Evolutionary conservation across 2,329 filamentous ascomycete genomes (phyloP).

Genomic region (Nigrospora oryzae): DNA sequence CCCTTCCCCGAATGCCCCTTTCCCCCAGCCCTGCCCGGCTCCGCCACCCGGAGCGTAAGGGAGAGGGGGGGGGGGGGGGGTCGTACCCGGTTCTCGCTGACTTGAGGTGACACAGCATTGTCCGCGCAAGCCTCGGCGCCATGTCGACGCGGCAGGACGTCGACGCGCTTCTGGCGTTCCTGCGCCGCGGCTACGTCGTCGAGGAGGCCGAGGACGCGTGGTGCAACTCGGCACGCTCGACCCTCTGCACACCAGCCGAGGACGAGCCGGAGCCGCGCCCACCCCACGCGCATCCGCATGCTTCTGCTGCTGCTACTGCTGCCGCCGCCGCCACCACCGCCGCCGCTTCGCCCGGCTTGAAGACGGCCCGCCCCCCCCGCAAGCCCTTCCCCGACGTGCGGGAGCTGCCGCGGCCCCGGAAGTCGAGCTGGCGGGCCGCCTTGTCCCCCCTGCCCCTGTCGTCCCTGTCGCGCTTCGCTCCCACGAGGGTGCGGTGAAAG

Average conservation of each 20-base stretch:
- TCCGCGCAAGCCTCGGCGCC: conserved; percentile 52
- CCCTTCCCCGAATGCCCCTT: background rate
- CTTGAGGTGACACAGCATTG: conserved; percentile 32
- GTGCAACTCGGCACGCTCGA: too few relatives aligned
- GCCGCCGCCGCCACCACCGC: too few relatives aligned
- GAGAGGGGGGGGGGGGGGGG: too few relatives aligned
- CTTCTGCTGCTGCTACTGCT: too few relatives aligned
- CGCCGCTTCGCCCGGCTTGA: too few relatives aligned
- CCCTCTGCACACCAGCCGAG: background rate
- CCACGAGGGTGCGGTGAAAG: too few relatives aligned
- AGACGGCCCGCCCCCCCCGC: background rate
- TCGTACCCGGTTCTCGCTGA: background rate
- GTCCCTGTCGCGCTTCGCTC: background rate
- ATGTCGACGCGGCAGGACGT: conserved; percentile 51
- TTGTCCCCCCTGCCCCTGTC: background rate
- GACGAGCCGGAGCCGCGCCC: background rate
- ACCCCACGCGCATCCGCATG: too few relatives aligned
- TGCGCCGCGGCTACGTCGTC: conserved; percentile 27
- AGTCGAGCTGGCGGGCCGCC: background rate
- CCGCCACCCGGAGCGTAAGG: too few relatives aligned
- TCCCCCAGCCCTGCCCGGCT: too few relatives aligned
- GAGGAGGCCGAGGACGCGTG: background rate
- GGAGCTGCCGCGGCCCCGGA: conserved; percentile 4
- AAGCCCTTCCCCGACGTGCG: conserved; percentile 3
- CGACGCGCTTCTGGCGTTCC: conserved; percentile 36